phyloP scores from a whole-genome alignment of 139 green algal genomes.

The Picochlorum sp. region DNA sequence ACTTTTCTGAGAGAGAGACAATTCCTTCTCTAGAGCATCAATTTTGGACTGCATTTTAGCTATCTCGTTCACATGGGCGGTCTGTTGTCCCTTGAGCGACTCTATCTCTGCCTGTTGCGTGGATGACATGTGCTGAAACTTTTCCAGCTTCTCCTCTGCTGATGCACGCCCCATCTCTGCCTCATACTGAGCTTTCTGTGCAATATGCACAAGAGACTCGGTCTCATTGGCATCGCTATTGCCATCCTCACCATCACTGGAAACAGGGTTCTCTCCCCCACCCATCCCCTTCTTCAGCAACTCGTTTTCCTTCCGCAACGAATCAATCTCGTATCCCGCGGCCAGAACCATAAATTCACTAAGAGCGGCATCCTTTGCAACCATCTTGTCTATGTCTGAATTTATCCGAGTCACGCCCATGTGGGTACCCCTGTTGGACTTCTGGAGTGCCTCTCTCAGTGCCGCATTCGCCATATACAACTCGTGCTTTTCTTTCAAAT shows the following conservation, averaged over 20 bases:
- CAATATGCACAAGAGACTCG: neutral
- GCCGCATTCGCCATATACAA: conserved; percentile 24
- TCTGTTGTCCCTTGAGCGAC: neutral
- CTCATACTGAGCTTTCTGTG: conserved; percentile 1
- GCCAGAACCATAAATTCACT: conserved; percentile 13
- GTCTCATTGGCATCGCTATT: neutral
- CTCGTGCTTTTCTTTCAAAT: conserved; percentile 33
- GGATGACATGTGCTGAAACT: neutral
- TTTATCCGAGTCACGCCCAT: neutral
- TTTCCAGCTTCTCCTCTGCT: conserved; percentile 6
- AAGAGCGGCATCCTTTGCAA: conserved; percentile 12
- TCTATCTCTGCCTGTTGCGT: conserved; percentile 1
- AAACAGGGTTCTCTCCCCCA: neutral
- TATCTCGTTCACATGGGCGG: neutral
- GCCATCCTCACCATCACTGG: neutral
- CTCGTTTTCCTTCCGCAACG: conserved; percentile 7
- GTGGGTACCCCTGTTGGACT: neutral
- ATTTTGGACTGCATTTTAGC: neutral
- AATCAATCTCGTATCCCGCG: conserved; percentile 13
- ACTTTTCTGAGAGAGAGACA: neutral
- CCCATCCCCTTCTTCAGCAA: neutral
- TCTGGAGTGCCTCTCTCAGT: conserved; percentile 20
- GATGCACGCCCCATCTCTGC: neutral
- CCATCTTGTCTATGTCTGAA: conserved; percentile 15
- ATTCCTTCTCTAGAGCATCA: neutral